Evolutionary conservation across 768 basidiomycete species (phyloP).

Genomic region (Termitomyces sp.): DNA sequence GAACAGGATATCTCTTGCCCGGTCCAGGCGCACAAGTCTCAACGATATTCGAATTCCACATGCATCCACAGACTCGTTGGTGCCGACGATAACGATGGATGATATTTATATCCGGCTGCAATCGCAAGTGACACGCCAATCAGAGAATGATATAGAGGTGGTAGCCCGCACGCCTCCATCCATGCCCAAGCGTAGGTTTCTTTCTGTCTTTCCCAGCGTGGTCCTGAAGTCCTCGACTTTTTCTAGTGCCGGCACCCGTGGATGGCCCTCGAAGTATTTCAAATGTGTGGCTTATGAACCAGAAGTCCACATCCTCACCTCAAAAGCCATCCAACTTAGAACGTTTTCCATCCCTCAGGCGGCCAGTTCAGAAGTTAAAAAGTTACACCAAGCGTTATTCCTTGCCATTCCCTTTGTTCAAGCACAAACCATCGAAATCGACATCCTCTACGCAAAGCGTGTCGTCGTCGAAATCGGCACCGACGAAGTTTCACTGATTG

Average conservation of each 20-base stretch:
- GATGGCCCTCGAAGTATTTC: conserved; percentile 26
- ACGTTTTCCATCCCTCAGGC: conserved; percentile 25
- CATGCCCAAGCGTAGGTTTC: not conserved
- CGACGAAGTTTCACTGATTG: not conserved
- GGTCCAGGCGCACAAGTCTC: conserved; percentile 19
- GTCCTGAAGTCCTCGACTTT: not conserved
- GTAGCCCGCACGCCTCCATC: conserved; percentile 25
- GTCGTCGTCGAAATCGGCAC: conserved; percentile 11
- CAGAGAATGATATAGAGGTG: conserved; percentile 23
- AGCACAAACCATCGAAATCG: not conserved
- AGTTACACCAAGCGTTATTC: conserved; percentile 47
- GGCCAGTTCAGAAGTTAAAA: conserved; percentile 34
- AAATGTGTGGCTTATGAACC: conserved; percentile 45
- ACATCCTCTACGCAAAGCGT: not conserved
- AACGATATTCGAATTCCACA: conserved; percentile 12
- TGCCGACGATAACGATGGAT: conserved; percentile 19
- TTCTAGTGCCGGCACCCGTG: conserved; percentile 2
- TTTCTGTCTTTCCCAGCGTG: not conserved
- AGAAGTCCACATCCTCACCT: conserved; percentile 12
- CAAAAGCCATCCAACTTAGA: conserved; percentile 26
- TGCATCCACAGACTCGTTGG: conserved; percentile 1
- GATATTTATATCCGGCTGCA: conserved; percentile 24
- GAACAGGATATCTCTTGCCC: not conserved
- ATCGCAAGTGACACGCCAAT: conserved; percentile 6
- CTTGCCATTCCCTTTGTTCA: conserved; percentile 37